Conservation (phyloP, 2,329 filamentous ascomycete species). For the Aspergillus pseudotamarii region DNA sequence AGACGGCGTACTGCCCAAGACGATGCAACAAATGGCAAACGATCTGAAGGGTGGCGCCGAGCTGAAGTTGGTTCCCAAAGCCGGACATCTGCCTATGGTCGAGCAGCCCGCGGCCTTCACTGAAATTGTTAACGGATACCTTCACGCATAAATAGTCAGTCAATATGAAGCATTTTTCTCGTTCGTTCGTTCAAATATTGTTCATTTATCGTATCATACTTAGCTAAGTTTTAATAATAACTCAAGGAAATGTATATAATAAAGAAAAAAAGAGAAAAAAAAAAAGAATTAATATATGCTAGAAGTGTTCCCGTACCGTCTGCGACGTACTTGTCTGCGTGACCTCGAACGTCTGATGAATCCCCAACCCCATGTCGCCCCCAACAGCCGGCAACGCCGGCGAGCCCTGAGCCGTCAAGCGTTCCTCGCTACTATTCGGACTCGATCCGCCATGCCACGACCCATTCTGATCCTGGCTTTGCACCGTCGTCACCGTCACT, state of each 20-base stretch:
- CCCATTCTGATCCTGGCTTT: constrained; percentile 24
- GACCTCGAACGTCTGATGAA: constrained; percentile 35
- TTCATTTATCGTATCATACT: neutral
- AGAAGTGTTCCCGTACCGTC: constrained; percentile 7
- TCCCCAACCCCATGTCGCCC: constrained; percentile 27
- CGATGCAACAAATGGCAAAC: constrained; percentile 74
- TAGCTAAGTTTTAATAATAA: neutral
- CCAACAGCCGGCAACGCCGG: constrained; percentile 9
- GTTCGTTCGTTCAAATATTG: neutral
- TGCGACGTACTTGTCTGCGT: constrained; percentile 22
- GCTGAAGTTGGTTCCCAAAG: constrained; percentile 67
- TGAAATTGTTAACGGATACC: constrained; percentile 61
- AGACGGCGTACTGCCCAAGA: constrained; percentile 75
- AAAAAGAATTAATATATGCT: neutral
- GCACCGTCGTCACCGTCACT: constrained; percentile 33
- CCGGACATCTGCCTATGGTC: constrained; percentile 84
- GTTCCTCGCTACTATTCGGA: constrained; percentile 32
- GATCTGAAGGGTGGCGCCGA: constrained; percentile 60
- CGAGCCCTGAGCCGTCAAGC: constrained; percentile 24
- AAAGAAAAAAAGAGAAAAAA: neutral
- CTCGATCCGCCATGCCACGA: constrained; percentile 23
- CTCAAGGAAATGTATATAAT: neutral
- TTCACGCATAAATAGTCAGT: constrained; percentile 36
- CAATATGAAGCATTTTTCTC: neutral
- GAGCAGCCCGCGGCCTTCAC: constrained; percentile 73